Evolutionary conservation across 306 rosid genomes (phyloP).

Genomic region (Corylus heterophylla): DNA sequence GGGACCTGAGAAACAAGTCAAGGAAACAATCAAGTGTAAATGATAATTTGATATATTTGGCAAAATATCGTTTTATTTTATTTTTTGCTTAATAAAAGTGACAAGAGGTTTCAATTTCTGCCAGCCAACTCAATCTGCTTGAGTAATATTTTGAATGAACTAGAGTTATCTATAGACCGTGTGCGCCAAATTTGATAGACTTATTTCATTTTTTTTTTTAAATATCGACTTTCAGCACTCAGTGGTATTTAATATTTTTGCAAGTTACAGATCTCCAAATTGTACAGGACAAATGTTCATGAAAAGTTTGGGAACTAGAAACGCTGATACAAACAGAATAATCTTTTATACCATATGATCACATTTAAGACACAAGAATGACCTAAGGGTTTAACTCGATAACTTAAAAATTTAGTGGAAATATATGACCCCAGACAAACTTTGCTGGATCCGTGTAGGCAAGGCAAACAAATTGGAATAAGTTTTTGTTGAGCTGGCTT

Average conservation of each 20-base stretch:
- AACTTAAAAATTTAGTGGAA: neutral
- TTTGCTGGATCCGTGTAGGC: neutral
- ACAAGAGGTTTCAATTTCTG: neutral
- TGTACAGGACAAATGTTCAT: neutral
- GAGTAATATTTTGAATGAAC: neutral
- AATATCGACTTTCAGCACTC: slow-evolving; percentile 5
- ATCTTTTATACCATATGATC: neutral
- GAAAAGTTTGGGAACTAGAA: neutral
- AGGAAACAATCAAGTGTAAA: slow-evolving; percentile 26
- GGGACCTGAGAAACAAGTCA: slow-evolving; percentile 60
- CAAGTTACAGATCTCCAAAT: neutral
- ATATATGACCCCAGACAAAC: neutral
- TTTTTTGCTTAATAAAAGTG: slow-evolving; percentile 9
- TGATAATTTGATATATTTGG: neutral
- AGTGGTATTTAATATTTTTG: neutral
- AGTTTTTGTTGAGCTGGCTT: neutral
- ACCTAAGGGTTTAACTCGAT: neutral
- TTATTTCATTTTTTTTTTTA: neutral
- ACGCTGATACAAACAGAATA: neutral
- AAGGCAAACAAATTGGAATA: neutral
- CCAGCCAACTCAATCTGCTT: slow-evolving; percentile 7
- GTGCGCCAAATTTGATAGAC: neutral
- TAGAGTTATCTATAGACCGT: neutral
- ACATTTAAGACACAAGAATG: neutral
- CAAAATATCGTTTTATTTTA: slow-evolving; percentile 5